Evolutionary conservation across 2,329 filamentous ascomycete genomes (phyloP).

Genomic region (Talaromyces sp.): DNA sequence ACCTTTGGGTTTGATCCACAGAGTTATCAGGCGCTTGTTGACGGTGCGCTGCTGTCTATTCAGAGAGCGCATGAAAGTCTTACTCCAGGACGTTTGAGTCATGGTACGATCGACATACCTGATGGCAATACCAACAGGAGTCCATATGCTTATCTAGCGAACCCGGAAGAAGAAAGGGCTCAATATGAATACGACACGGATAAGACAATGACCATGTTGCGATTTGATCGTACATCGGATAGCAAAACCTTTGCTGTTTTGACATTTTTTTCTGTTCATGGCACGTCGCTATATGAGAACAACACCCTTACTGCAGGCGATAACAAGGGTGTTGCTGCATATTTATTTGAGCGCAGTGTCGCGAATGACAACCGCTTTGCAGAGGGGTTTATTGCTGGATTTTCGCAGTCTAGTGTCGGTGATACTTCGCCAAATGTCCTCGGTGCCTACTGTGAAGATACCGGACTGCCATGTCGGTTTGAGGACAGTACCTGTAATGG

Average conservation of each 20-base stretch:
- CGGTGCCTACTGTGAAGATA: conserved; percentile 85
- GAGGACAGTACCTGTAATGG: conserved; percentile 74
- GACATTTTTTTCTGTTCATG: conserved; percentile 89
- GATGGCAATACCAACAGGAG: conserved; percentile 87
- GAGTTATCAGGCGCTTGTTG: conserved; percentile 83
- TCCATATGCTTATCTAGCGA: conserved; percentile 79
- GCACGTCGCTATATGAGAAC: conserved; percentile 84
- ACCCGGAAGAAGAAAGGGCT: conserved; percentile 69
- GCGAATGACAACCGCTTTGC: conserved; percentile 51
- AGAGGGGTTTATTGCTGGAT: conserved; percentile 76
- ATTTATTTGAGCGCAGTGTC: conserved; percentile 71
- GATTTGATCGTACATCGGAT: conserved; percentile 69
- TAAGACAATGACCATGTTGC: conserved; percentile 73
- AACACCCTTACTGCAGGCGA: conserved; percentile 90
- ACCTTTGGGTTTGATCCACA: conserved; percentile 79
- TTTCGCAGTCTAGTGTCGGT: conserved; percentile 85
- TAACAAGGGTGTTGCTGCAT: conserved; percentile 91
- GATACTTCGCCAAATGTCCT: conserved; percentile 86
- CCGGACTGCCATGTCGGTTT: conserved; percentile 49
- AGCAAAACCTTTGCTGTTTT: conserved; percentile 72
- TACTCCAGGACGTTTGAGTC: conserved; percentile 62
- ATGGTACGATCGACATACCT: conserved; percentile 63
- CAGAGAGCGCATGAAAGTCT: conserved; percentile 70
- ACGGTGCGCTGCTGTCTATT: conserved; percentile 78
- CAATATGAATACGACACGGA: conserved; percentile 63